Evolutionary conservation across 176 grass and related monocot genomes (phyloP), one percentile per base, ranked within the genome.

Genomic region (Rhynchospora breviuscula): DNA sequence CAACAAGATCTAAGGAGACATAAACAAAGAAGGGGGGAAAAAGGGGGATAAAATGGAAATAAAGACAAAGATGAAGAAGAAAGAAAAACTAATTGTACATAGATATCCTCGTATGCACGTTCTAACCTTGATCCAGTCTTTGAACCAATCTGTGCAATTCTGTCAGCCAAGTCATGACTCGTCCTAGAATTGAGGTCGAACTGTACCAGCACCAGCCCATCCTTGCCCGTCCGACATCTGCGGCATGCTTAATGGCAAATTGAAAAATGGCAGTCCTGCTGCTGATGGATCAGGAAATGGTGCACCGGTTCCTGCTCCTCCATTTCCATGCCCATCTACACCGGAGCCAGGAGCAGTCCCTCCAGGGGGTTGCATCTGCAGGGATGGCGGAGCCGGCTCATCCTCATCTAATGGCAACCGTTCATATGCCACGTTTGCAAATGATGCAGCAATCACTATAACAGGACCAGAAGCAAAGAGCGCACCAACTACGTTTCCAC

Each of bases 381-480:
- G 79, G 63, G 89, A 87, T 0, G 82, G 63, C 3, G 83, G 85
- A 7, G 81, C 81, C 0, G 84, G 85, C n/a, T 99, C 96, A 40
- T 99, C 95, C 44, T 98, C 96, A 59, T 99, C 96, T 6, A 99
- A 88, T 1, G 96, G 96, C 44, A 99, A 88, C 68, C 96, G 87
- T 86, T 99, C 96, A 88, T 99, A 99, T 8, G 96, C 96, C 43
- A 99, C 96, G 91, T 99, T 99, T 15, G 96, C 92, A 84, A 99
- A 99, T 44, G 96, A 99, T 29, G 93, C 91, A 44, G 96, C 89
- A 84, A 99, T 95, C 59, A 95, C 93, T 87, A 99, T 99, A 56
- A 99, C 96, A 7, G 96, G 93, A 15, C 96, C 96, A 0, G 96
- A 87, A 13, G 96, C 91, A 63, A 89, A 95, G 61, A 99, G 88